Conservation (phyloP, 2,329 filamentous ascomycete genomes). For the Calycina herbarum region DNA sequence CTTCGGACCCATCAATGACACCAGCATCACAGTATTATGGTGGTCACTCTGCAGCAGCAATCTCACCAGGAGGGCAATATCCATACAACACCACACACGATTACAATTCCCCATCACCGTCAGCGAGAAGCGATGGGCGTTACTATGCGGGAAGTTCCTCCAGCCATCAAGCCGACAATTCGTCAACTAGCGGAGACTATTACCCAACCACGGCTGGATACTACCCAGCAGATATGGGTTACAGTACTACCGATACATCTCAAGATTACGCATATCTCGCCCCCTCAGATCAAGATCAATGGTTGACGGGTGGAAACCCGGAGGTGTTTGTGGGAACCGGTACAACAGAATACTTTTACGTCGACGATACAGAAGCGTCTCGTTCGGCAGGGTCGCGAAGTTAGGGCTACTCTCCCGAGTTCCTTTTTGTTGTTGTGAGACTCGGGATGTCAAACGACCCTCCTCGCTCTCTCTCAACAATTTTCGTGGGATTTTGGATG, state of each 20-base stretch:
- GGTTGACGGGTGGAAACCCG: slow-evolving; percentile 22
- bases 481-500: background rate
- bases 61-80: slow-evolving; percentile 15
- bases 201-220: slow-evolving; percentile 16
- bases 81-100: slow-evolving; percentile 13
- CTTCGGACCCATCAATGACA: slow-evolving; percentile 15
- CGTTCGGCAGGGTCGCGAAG: background rate
- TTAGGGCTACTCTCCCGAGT: background rate
- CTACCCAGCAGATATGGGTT: slow-evolving; percentile 21
- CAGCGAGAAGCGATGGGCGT: slow-evolving; percentile 18
- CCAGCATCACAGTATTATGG: slow-evolving; percentile 18
- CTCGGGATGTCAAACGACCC: no score
- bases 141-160: slow-evolving; percentile 16
- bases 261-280: slow-evolving; percentile 21
- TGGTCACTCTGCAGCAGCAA: slow-evolving; percentile 14
- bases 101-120: slow-evolving; percentile 18
- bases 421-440: background rate
- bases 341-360: slow-evolving; percentile 25
- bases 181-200: slow-evolving; percentile 15
- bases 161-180: slow-evolving; percentile 12
- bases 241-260: slow-evolving; percentile 13
- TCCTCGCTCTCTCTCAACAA: background rate
- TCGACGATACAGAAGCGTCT: slow-evolving; percentile 19
- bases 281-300: slow-evolving; percentile 13
- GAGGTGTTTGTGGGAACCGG: slow-evolving; percentile 23